phyloP scores from a whole-genome alignment of 306 rosid species.

The Medicago arabica region DNA sequence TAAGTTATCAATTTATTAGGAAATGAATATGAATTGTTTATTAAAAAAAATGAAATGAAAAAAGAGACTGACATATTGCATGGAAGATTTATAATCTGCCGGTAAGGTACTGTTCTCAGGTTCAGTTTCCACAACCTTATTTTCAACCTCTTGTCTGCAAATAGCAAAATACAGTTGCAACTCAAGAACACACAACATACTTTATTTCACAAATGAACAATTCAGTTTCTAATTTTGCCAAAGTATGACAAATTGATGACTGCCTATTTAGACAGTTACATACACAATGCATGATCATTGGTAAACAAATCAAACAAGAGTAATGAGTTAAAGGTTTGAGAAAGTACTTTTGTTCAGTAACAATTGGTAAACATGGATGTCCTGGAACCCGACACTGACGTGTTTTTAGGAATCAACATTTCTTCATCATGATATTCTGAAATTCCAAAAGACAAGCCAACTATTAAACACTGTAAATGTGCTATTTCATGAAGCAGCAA shows the following conservation, averaged over 20 bases:
- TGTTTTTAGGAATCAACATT: slow-evolving; percentile 98
- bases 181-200: slow-evolving; percentile 44
- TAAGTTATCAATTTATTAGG: slow-evolving; percentile 30
- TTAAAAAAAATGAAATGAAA: background rate
- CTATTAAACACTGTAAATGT: slow-evolving; percentile 58
- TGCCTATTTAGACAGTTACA: slow-evolving; percentile 12
- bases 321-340: slow-evolving; percentile 64
- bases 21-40: slow-evolving; percentile 15
- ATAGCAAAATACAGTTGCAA: slow-evolving; percentile 23
- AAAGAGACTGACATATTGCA: slow-evolving; percentile 64
- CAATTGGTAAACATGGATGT: slow-evolving; percentile 93
- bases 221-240: too few relatives aligned
- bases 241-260: slow-evolving; percentile 18
- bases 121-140: slow-evolving; percentile 57
- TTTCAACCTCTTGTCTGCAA: slow-evolving; percentile 80
- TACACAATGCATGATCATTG: slow-evolving; percentile 40
- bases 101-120: slow-evolving; percentile 61
- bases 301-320: slow-evolving; percentile 42
- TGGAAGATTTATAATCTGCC: slow-evolving; percentile 54
- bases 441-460: slow-evolving; percentile 83
- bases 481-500: slow-evolving; percentile 41
- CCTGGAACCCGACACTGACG: slow-evolving; percentile 99
- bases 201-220: slow-evolving; percentile 14
- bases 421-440: slow-evolving; percentile 99
- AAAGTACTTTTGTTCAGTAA: slow-evolving; percentile 86